Evolutionary conservation across 768 basidiomycete genomes (phyloP).

Genomic region (Rhizopogon roseolus): DNA sequence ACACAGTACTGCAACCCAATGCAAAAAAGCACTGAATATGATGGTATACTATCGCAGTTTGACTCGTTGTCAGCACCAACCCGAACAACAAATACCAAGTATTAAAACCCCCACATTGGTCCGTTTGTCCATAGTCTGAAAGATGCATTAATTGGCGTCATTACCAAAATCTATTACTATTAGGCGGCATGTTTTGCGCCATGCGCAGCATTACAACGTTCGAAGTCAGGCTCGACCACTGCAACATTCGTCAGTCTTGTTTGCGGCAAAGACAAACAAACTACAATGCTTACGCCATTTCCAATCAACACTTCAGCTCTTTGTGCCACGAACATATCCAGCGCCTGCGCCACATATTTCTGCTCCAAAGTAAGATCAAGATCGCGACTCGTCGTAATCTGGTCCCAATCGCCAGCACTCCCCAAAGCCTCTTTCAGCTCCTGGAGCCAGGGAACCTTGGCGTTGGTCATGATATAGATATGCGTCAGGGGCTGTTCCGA

Average conservation of each 20-base stretch:
- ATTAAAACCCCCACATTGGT: neutral
- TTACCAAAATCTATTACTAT: slow-evolving; percentile 32
- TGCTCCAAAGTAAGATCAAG: slow-evolving; percentile 37
- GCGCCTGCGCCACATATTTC: slow-evolving; percentile 36
- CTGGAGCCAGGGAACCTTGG: slow-evolving; percentile 31
- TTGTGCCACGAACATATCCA: slow-evolving; percentile 47
- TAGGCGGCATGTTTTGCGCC: slow-evolving; percentile 17
- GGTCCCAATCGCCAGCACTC: slow-evolving; percentile 29
- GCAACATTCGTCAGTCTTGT: slow-evolving; percentile 1
- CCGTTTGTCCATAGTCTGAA: neutral
- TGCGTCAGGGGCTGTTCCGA: slow-evolving; percentile 22
- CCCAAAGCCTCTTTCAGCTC: slow-evolving; percentile 31
- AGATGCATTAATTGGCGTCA: neutral
- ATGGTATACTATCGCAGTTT: too few relatives aligned
- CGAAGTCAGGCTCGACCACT: slow-evolving; percentile 39
- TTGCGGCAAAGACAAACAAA: neutral
- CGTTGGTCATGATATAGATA: slow-evolving; percentile 48
- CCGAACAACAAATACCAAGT: neutral
- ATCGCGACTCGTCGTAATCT: slow-evolving; percentile 35
- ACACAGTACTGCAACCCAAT: too few relatives aligned
- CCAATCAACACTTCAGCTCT: slow-evolving; percentile 45
- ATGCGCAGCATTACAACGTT: slow-evolving; percentile 35
- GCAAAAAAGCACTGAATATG: too few relatives aligned
- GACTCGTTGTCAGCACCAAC: too few relatives aligned
- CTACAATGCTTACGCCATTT: slow-evolving; percentile 39